Evolutionary conservation across 2,329 filamentous ascomycete species (phyloP), one percentile per base, ranked within the genome.

Genomic region (Xylariaceae sp.): DNA sequence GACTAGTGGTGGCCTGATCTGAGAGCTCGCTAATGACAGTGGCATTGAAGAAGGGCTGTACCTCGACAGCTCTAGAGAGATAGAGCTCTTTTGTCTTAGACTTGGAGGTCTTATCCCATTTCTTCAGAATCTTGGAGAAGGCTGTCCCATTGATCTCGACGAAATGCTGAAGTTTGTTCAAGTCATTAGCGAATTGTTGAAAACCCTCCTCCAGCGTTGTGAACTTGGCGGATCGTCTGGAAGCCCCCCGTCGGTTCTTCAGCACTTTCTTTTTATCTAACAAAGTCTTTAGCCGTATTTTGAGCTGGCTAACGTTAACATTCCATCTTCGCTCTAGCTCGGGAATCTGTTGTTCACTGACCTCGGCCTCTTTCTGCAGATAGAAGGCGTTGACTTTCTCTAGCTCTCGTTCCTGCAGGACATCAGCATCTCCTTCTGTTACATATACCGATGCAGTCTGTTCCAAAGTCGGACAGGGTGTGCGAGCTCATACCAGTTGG

Each of bases 91-190:
- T 98, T 45, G 93, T 96, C 64, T 91, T 91, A 38, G 91, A 97
- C 76, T 97, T 98, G 53, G 91, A 96, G 1, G 90, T 96, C 78
- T 98, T 98, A 69, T 98, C 93, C 93, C 93, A 98, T 79, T 98
- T 98, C 70, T 98, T 98, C 50, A 98, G 71, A 45, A 98, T 98
- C 66, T 98, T 98, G 19, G 91, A 96, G 64, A 97, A 96, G 13
- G 90, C 93, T 2, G 89, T 96, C 58, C 93, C 91, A 62, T 98
- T 98, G 61, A 97, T 87, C 64, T 97, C 91, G 51, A 98, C 89
- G 65, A 97, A 98, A 72, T 97, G 93, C 72, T 96, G 89, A 13
- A 98, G 78, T 68, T 98, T 98, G 69, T 95, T 95, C 34, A 98
- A 69, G 61, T 98, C 93, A 60, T 87, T 91, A 60, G 90, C 90